Evolutionary conservation across 306 rosid genomes (phyloP).

Genomic region (Quercus agrifolia): DNA sequence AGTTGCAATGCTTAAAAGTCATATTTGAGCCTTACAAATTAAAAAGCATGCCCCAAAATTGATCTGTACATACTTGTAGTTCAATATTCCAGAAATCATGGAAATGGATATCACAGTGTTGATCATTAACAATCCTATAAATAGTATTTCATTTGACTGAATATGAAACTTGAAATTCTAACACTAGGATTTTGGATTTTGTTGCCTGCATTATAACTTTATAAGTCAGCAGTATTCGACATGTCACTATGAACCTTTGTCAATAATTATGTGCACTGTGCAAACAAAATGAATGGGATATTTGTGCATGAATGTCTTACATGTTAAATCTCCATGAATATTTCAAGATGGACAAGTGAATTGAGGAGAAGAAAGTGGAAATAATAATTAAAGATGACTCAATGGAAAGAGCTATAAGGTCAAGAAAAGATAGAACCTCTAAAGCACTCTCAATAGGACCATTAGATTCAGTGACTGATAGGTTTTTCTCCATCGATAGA

Average conservation of each 20-base stretch:
- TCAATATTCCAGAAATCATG: neutral
- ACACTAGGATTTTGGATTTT: neutral
- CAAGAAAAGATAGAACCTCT: constrained; percentile 49
- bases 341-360: neutral
- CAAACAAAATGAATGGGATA: neutral
- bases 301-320: neutral
- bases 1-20: neutral
- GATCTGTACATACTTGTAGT: neutral
- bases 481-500: constrained; percentile 53
- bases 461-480: constrained; percentile 52
- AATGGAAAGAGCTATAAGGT: constrained; percentile 4
- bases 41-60: neutral
- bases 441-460: constrained; percentile 47
- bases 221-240: neutral
- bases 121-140: neutral
- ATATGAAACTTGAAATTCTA: neutral
- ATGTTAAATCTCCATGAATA: neutral
- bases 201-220: neutral
- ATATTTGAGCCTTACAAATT: neutral
- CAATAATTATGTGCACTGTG: neutral
- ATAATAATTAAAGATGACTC: neutral
- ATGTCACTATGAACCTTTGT: neutral
- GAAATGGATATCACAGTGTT: neutral
- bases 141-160: neutral
- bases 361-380: neutral